Base-by-base conservation (phyloP, 768 basidiomycete species). In the Austroboletus festivus region DNA sequence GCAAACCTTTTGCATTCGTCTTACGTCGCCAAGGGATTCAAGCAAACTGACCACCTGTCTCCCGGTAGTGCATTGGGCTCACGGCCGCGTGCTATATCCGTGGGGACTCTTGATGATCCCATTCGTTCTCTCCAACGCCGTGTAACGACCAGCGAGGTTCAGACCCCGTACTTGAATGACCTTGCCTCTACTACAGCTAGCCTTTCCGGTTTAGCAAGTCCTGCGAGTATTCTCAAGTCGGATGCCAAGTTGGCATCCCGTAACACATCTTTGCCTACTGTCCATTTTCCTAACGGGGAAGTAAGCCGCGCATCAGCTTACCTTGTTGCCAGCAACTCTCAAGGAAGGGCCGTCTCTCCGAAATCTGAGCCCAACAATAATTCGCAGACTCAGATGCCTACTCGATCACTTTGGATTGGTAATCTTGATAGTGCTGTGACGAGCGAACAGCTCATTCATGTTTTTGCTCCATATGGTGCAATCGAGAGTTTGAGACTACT, bases 371-470 rank as follows among this genome's bases (percentile, higher is more conserved):
- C 70, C 28, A 65, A 59, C 46, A 75, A 79, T 37, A 74, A 80
- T 30, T 80, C 82, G 12, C 89, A 93, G 61, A 80, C 85, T 46
- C 94, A 97, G 70, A 86, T 91, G 34, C 95, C 96, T 30, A 95
- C 95, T 11, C 85, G 96, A 43, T 94, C 92, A 28, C 74, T 99
- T 23, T 99, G 96, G 95, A 96, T 99, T 63, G 96, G 96, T 42
- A 98, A 98, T 69, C 75, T 99, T 42, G 96, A 97, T 68, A 90
- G 89, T 56, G 88, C 87, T 46, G 90, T 95, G 47, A 93, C 93
- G 2, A 90, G 91, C 59, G 91, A 94, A 63, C 91, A 96, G 63
- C 83, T 99, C 46, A 90, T 96, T 47, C 86, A 89, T 55, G 91
- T 96, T 22, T 99, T 99, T 69, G 89, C 92, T 22, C 88, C 89